Base-by-base conservation (phyloP, 1,284 basidiomycete species). In the Pyrrhoderma noxium region DNA sequence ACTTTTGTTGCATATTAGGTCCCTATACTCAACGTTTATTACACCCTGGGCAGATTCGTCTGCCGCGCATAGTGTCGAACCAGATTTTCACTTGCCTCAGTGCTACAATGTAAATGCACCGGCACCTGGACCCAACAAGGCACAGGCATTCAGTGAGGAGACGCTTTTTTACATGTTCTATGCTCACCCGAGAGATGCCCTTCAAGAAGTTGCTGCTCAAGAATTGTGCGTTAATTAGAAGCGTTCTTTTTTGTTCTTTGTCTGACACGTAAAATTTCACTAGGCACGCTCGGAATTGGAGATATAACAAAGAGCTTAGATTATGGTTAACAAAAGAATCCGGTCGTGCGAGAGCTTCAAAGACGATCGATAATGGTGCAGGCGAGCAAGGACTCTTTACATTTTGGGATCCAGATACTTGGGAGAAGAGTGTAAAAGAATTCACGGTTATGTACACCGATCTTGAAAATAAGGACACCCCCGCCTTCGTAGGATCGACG, bases 111-210 rank as follows among this genome's bases (percentile, higher is more conserved):
- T 98, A 39, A 88, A 92, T 60, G 85, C 95, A 31, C 89, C 91
- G 23, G 84, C 93, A 44, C 89, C 91, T 37, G 89, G 92, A 4
- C 86, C 91, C 54, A 79, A 71, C 58, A 99, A 98, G 72, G 86
- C 90, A 27, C 76, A 78, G 8, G 85, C 86, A 57, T 97, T 99
- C 67, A 89, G 87, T 64, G 95, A 99, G 68, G 95, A 99, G 72
- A 98, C 95, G 23, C 71, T 99, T 36, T 98, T 99, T 71, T 97
- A 93, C 77, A 95, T 97, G 81, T 99, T 99, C 74, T 99, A 99
- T 72, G 86, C 91, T 54, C 86, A 84, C 67, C 93, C 95, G 51
- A 75, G 92, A 62, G 95, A 99, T 69, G 82, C 89, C 27, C 72
- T 97, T 57, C 95, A 99, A 67, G 93, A 98, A 69, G 81, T 94